These are phyloP conservation scores for Myriosclerotinia duriaeana DNA, from an alignment of 2,329 filamentous ascomycete genomes.

Conservation along the genomic window DNA sequence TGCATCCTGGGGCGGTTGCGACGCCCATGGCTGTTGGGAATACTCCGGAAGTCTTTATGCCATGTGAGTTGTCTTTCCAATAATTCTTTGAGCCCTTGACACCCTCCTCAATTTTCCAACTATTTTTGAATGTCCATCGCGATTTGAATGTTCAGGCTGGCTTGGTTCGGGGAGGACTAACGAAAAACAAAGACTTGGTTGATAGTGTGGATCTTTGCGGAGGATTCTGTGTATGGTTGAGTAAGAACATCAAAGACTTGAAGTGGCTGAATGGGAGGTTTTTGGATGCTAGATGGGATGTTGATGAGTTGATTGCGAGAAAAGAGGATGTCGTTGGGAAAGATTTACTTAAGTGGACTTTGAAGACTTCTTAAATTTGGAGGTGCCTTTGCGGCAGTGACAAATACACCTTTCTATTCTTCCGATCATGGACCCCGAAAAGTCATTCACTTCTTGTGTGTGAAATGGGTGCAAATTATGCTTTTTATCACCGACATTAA, in stretches of 20 bases:
- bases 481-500: too few species aligned
- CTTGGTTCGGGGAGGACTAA: background rate
- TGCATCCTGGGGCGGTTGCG: conserved; percentile 21
- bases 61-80: conserved; percentile 9
- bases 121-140: background rate
- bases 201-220: conserved; percentile 23
- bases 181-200: conserved; percentile 5
- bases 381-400: background rate
- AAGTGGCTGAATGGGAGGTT: conserved; percentile 25
- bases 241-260: conserved; percentile 17
- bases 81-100: background rate
- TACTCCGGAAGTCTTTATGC: conserved; percentile 20
- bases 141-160: background rate
- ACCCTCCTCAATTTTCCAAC: background rate
- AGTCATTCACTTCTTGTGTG: too few species aligned
- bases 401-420: too few species aligned
- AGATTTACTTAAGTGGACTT: conserved; percentile 21
- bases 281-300: conserved; percentile 22
- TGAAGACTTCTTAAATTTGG: conserved; percentile 10
- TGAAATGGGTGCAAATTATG: too few species aligned
- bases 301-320: conserved; percentile 14
- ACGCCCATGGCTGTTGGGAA: conserved; percentile 14
- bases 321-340: conserved; percentile 19
- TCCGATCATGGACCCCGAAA: too few species aligned
- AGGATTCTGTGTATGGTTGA: conserved; percentile 22